Conservation (phyloP, 2,329 filamentous ascomycete genomes). For the Cephalotrichum gorgonifer region DNA sequence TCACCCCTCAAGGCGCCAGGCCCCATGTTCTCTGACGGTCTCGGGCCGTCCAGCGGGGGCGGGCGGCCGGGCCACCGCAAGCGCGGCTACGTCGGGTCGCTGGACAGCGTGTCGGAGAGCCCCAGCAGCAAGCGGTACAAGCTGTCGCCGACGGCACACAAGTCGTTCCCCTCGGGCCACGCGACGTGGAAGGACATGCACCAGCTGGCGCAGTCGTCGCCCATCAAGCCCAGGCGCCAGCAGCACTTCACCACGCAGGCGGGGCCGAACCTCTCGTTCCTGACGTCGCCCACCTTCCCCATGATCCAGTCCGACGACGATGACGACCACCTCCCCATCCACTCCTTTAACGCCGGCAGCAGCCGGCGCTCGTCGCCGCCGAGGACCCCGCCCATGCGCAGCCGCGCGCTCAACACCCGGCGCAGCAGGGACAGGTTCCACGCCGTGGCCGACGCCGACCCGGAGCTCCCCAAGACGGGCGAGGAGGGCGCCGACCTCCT, state of each 20-base stretch:
- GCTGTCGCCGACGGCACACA: slow-evolving; percentile 43
- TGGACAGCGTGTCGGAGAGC: slow-evolving; percentile 34
- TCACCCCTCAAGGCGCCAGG: slow-evolving; percentile 62
- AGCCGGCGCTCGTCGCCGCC: slow-evolving; percentile 71
- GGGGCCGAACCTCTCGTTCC: slow-evolving; percentile 68
- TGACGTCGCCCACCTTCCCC: slow-evolving; percentile 51
- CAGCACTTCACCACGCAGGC: slow-evolving; percentile 63
- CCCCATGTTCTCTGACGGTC: slow-evolving; percentile 73
- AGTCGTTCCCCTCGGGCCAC: slow-evolving; percentile 41
- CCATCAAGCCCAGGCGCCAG: slow-evolving; percentile 66
- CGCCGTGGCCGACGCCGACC: slow-evolving; percentile 23
- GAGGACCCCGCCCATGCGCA: slow-evolving; percentile 65
- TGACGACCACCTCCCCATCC: slow-evolving; percentile 66
- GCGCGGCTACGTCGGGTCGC: slow-evolving; percentile 49
- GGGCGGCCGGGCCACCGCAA: slow-evolving; percentile 45
- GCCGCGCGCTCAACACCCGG: slow-evolving; percentile 33
- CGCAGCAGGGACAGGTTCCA: slow-evolving; percentile 36
- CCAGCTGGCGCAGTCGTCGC: slow-evolving; percentile 75
- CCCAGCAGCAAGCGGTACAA: slow-evolving; percentile 62
- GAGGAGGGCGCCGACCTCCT: slow-evolving; percentile 76
- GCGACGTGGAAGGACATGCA: slow-evolving; percentile 67
- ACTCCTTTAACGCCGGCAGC: slow-evolving; percentile 54
- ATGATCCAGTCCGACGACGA: slow-evolving; percentile 63
- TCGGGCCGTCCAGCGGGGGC: slow-evolving; percentile 58
- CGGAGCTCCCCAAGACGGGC: slow-evolving; percentile 38